Percentiles rank a stretch among this genome's conserved stretches.
These are phyloP conservation scores for Rhodotorula glutinis DNA, from an alignment of 1,284 basidiomycete species.

Conservation along the genomic window DNA sequence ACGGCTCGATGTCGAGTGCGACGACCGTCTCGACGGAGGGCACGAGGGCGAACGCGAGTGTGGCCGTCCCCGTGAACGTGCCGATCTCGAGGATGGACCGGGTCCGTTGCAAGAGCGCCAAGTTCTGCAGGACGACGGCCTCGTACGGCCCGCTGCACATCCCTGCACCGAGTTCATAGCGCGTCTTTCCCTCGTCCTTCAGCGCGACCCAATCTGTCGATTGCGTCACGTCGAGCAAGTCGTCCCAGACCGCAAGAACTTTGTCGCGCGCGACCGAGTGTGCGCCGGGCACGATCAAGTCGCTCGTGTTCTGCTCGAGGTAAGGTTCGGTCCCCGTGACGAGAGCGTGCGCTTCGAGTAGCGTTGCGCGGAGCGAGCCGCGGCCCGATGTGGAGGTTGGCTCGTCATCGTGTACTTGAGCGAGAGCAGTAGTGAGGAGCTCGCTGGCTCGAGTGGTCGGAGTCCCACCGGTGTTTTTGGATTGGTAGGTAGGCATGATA, in stretches of 20 bases:
- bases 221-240: conserved; percentile 34
- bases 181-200: conserved; percentile 28
- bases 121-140: conserved; percentile 22
- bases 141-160: conserved; percentile 38
- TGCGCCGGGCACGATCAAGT: conserved; percentile 10
- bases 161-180: conserved; percentile 26
- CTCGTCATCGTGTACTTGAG: too few relatives aligned
- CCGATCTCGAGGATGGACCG: conserved; percentile 27
- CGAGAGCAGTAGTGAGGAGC: conserved; percentile 14
- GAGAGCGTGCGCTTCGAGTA: conserved; percentile 30
- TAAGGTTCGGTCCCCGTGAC: conserved; percentile 34
- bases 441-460: conserved; percentile 10
- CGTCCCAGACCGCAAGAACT: conserved; percentile 19
- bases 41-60: conserved; percentile 39
- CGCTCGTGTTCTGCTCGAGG: conserved; percentile 20
- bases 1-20: conserved; percentile 47
- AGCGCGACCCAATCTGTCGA: conserved; percentile 35
- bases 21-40: conserved; percentile 40
- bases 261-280: conserved; percentile 1
- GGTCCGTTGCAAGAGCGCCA: conserved; percentile 11
- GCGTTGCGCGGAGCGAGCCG: neutral
- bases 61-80: conserved; percentile 38
- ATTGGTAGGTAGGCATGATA: conserved; percentile 7
- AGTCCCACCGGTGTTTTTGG: conserved; percentile 7
- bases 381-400: neutral